Base-by-base conservation (phyloP, 2,329 filamentous ascomycete genomes). In the Graphium sp. region DNA sequence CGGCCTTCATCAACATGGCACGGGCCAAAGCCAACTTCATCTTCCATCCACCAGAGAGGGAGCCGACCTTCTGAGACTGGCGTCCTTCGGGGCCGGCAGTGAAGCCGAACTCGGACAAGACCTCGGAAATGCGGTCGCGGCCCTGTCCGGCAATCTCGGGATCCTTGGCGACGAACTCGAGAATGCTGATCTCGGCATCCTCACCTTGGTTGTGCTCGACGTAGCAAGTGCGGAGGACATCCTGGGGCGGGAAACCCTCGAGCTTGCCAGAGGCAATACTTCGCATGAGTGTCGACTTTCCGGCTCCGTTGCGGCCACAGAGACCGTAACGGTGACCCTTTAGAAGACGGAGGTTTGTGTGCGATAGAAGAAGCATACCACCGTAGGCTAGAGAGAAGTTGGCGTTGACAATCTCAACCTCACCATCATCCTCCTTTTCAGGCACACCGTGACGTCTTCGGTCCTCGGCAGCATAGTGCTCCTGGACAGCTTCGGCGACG, bases 181-280 rank as follows among this genome's bases (percentile, higher is more conserved):
- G 64, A 45, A 98, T 95, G 55, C 75, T 94, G 35, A 95, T 78
- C 37, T 95, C 85, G 20, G 89, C 87, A 54, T 94, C 87, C 53
- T 95, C 89, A 32, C 89, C 89, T 56, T 98, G 87, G 58, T 95
- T 95, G 62, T 98, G 89, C 61, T 98, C 89, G 24, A 98, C 89
- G 47, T 95, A 98, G 57, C 87, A 95, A 8, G 87, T 95, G 43
- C 82, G 79, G 43, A 98, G 74, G 34, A 85, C 77, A 39, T 94
- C 84, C 49, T 89, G 84, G 11, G 83, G 64, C 21, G 89, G 89
- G 59, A 98, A 98, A 7, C 89, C 89, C 54, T 98, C 89, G 4
- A 98, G 68, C 64, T 98, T 98, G 46, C 85, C 87, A 34, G 78
- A 78, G 28, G 89, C 81, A 44, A 98, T 98, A 50, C 80, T 84